phyloP scores from a whole-genome alignment of 192 early-diverging fungal genomes.

The Paraglomus brasilianum region DNA sequence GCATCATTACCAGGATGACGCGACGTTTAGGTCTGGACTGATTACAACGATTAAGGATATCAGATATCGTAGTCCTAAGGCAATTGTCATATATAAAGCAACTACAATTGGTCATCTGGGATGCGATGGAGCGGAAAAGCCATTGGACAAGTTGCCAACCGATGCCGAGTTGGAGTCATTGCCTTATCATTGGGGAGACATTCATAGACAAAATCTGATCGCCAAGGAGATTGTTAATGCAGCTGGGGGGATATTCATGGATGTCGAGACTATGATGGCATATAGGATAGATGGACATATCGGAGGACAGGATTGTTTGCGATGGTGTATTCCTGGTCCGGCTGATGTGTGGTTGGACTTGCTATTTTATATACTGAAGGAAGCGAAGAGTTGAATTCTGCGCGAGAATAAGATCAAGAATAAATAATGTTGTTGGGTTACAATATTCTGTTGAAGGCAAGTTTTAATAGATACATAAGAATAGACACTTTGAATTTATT shows the following conservation, averaged over 20 bases:
- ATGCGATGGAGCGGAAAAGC: conserved; percentile 43
- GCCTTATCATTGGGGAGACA: conserved; percentile 43
- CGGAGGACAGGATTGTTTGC: conserved; percentile 53
- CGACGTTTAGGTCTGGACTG: conserved; percentile 37
- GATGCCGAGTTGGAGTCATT: conserved; percentile 36
- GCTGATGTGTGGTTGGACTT: conserved; percentile 50
- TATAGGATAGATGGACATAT: conserved; percentile 53
- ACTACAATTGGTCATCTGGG: conserved; percentile 49
- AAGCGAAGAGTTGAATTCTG: not conserved
- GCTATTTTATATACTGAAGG: conserved; percentile 37
- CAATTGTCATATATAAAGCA: conserved; percentile 51
- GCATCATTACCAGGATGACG: conserved; percentile 40
- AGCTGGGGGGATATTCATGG: conserved; percentile 52
- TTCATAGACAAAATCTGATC: conserved; percentile 48
- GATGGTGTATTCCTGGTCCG: conserved; percentile 58
- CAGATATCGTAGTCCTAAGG: conserved; percentile 35
- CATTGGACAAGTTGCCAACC: conserved; percentile 35
- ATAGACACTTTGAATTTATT: no score
- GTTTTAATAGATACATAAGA: no score
- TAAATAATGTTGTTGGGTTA: no score
- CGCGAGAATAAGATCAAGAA: no score
- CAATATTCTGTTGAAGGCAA: no score
- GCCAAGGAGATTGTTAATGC: conserved; percentile 50
- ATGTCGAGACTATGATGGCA: conserved; percentile 46
- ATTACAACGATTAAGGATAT: conserved; percentile 39